Evolutionary conservation across 257 asterid species (phyloP), one percentile per base, ranked within the genome.

Genomic region (Fraxinus americana): DNA sequence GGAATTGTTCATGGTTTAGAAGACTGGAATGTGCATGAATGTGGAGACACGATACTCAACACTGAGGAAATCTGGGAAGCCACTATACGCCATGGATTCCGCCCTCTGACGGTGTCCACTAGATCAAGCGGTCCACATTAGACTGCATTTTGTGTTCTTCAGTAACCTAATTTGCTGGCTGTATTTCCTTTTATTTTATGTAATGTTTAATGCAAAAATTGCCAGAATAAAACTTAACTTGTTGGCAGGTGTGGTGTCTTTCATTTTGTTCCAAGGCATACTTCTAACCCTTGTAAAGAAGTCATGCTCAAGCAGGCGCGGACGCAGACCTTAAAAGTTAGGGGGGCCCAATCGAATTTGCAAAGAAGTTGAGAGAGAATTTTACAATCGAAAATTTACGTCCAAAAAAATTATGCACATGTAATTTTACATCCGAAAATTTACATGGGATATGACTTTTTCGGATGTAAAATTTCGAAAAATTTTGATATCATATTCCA

Each of bases 1-100:
- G 85, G 85, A 29, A 77, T 81, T 36, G 10, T 81, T 19, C 85
- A 81, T 61, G 85, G 78, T 16, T 72, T 77, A 14, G 81, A 77
- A 73, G 79, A 59, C 36, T 81, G 85, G 81, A 72, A 77, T 17
- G 81, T 81, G 67, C 70, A 81, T 27, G 84, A 81, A 32, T 77
- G 78, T 67, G 85, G 85, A 5, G 59, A 77, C 57, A 72, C 4
- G 36, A 67, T 81, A 41, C 73, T 72, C 45, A 39, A 77, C 36
- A 67, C 67, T 21, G 76, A 81, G 8, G 66, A 81, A 50, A 77
- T 81, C 19, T 81, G 85, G 85, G 25, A 77, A 73, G 81, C 85
- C 32, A 77, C 75, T 41, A 72, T 81, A 25, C 50, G 76, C 48
- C 81, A 77, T 41, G 85, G 82, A 41, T 81, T 81, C 34, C 68